Base-by-base conservation (phyloP, 2,329 filamentous ascomycete species). In the Xylaria sp. region DNA sequence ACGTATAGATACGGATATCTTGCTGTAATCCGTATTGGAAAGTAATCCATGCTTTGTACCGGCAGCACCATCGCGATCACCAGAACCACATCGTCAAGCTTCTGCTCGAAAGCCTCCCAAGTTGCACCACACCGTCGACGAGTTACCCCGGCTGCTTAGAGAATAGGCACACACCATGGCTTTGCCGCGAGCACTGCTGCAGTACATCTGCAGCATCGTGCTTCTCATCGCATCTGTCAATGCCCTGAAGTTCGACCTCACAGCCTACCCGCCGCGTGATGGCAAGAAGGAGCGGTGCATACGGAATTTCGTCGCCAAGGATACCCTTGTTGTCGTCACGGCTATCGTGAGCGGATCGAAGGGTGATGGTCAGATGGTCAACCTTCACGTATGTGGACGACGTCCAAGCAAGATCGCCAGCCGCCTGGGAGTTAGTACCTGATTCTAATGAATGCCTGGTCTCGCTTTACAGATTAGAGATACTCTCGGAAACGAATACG, bases 241-340 rank as follows among this genome's bases (percentile, higher is more conserved):
- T 67, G 92, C 92, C 61, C 86, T 99, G 70, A 97, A 96, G 80
- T 97, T 99, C 82, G 94, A 99, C 71, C 85, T 99, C 63, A 77
- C 84, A 69, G 91, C 92, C 50, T 83, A 86, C 7, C 39, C 59
- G 66, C 76, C 78, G 55, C 75, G 77, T 60, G 80, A 83, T 74
- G 85, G 88, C 69, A 79, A 80, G 63, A 85, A 82, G 71, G 89
- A 93, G 78, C 85, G 93, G 79, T 99, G 94, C 79, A 90, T 99
- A 75, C 86, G 93, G 74, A 99, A 99, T 80, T 99, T 97, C 75
- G 92, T 97, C 66, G 83, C 85, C 63, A 89, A 86, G 76, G 92
- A 97, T 73, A 96, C 94, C 65, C 80, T 99, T 66, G 94, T 99
- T 48, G 93, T 97, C 39, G 93, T 99, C 56, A 97, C 93, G 59